phyloP scores from a whole-genome alignment of 2,329 filamentous ascomycete species.

The Verticillium dahliae region DNA sequence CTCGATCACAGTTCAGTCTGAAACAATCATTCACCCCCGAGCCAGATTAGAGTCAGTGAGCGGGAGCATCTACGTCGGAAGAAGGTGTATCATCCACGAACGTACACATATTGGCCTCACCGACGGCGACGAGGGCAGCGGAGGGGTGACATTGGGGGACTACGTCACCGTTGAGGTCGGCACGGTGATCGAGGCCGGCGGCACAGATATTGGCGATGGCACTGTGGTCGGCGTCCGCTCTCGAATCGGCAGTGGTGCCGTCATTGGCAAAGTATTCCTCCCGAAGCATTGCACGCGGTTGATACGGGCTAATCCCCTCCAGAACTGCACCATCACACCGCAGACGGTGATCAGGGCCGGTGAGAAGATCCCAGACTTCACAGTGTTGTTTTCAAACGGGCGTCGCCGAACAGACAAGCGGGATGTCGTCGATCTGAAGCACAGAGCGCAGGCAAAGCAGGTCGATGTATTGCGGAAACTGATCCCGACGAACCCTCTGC shows the following conservation, averaged over 20 bases:
- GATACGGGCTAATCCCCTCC: neutral
- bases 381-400: slow-evolving; percentile 63
- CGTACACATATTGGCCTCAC: slow-evolving; percentile 47
- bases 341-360: slow-evolving; percentile 52
- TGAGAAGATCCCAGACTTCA: slow-evolving; percentile 56
- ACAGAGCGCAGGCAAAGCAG: slow-evolving; percentile 59
- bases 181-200: slow-evolving; percentile 54
- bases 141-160: slow-evolving; percentile 52
- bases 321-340: slow-evolving; percentile 67
- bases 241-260: slow-evolving; percentile 52
- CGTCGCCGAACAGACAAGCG: slow-evolving; percentile 51
- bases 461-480: slow-evolving; percentile 61
- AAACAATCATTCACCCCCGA: slow-evolving; percentile 81
- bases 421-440: slow-evolving; percentile 55
- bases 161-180: slow-evolving; percentile 57
- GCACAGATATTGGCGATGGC: slow-evolving; percentile 55
- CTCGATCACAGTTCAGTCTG: slow-evolving; percentile 70
- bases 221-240: slow-evolving; percentile 53
- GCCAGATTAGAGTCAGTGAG: slow-evolving; percentile 70
- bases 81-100: slow-evolving; percentile 78
- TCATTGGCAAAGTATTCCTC: slow-evolving; percentile 51
- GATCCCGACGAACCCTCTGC: slow-evolving; percentile 57
- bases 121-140: slow-evolving; percentile 22
- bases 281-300: neutral
- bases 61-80: slow-evolving; percentile 74